phyloP scores from a whole-genome alignment of 2,329 filamentous ascomycete species.

The Cladosporium austrohemisphaericum region DNA sequence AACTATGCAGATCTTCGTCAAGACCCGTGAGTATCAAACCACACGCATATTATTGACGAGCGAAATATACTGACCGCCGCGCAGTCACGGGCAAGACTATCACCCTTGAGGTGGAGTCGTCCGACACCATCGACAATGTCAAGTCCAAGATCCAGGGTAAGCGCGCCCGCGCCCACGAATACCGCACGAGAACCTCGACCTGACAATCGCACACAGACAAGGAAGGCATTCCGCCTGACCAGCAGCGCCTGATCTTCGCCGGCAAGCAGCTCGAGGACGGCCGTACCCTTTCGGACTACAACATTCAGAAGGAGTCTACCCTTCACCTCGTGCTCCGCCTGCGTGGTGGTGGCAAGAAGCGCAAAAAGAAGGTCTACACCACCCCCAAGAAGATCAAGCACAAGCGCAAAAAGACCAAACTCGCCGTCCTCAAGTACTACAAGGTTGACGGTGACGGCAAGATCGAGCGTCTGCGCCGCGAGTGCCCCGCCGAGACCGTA shows the following conservation, averaged over 20 bases:
- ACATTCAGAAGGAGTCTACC: slow-evolving; percentile 99
- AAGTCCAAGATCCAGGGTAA: slow-evolving; percentile 87
- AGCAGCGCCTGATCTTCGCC: slow-evolving; percentile 99
- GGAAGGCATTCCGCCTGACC: slow-evolving; percentile 98
- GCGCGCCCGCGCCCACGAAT: slow-evolving; percentile 21
- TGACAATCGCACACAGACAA: slow-evolving; percentile 75
- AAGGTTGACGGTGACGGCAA: slow-evolving; percentile 99
- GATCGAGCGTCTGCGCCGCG: slow-evolving; percentile 97
- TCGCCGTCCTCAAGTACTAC: slow-evolving; percentile 99
- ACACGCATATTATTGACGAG: background rate
- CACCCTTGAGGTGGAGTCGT: slow-evolving; percentile 99
- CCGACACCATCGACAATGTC: slow-evolving; percentile 99
- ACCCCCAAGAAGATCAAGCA: slow-evolving; percentile 99
- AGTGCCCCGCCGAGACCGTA: slow-evolving; percentile 90
- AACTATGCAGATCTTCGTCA: slow-evolving; percentile 91
- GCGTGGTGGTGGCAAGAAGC: slow-evolving; percentile 98
- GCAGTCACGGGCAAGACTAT: slow-evolving; percentile 96
- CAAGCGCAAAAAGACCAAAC: slow-evolving; percentile 99
- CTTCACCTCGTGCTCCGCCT: slow-evolving; percentile 97
- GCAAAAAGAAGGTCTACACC: slow-evolving; percentile 99
- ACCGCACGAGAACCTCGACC: slow-evolving; percentile 1
- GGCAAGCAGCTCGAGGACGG: slow-evolving; percentile 99
- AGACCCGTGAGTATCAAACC: slow-evolving; percentile 69
- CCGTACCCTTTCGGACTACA: slow-evolving; percentile 98
- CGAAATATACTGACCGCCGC: slow-evolving; percentile 14